Evolutionary conservation across 192 early-diverging fungal species (phyloP), one percentile per base, ranked within the genome.

Genomic region (Dissophora globulifera): DNA sequence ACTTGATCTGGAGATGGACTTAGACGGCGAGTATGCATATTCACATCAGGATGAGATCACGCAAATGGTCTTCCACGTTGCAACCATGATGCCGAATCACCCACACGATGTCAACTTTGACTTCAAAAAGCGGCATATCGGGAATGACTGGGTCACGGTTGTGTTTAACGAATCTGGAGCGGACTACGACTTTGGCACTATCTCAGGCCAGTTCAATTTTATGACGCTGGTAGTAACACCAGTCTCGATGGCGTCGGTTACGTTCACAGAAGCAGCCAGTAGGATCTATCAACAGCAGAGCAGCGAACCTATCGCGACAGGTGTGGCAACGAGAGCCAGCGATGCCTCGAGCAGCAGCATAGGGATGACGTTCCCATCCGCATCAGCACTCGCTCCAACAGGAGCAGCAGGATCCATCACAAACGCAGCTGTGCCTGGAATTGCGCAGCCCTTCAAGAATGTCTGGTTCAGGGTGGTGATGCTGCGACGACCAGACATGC

Each of bases 131-230:
- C 83, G 94, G 27, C 95, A 97, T 70, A 95, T 99, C 64, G 97
- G 95, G 42, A 99, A 99, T 71, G 95, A 99, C 81, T 98, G 90
- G 82, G 93, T 99, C 50, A 89, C 90, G 32, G 92, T 99, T 63
- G 89, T 97, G 10, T 99, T 91, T 66, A 96, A 98, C 70, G 96
- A 99, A 69, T 92, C 92, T 31, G 96, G 93, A 1, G 58, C 59
- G 0, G 86, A 90, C 9, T 95, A 93, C 70, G 87, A 86, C 31
- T 95, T 96, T 78, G 91, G 96, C 58, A 98, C 95, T 5, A 85
- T 98, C 30, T 90, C 95, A 3, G 89, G 92, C 15, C 93, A 99
- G 78, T 98, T 98, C 83, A 98, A 98, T 71, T 96, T 91, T 78
- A 91, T 99, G 58, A 93, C 95, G 59, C 93, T 99, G 68, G 88